Conservation (phyloP, 352 stramenopile genomes). For the Globisporangium megalacanthum region DNA sequence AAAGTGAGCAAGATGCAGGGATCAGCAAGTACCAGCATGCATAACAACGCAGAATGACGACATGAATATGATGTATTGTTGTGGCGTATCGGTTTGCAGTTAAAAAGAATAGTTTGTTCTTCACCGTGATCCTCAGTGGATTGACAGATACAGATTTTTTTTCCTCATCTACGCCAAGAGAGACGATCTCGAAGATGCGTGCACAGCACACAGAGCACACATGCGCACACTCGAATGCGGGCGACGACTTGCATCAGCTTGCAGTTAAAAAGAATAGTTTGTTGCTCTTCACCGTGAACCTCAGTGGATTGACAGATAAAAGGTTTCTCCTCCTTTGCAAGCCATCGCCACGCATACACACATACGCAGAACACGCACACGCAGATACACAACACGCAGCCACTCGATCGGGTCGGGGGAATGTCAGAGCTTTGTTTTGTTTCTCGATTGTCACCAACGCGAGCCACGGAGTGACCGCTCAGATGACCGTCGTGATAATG, state of each 20-base stretch:
- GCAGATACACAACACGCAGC: neutral
- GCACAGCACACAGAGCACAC: neutral
- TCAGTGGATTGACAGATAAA: conserved; percentile 81
- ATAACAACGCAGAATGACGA: neutral
- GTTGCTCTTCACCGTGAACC: conserved; percentile 66
- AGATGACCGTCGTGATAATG: conserved; percentile 90
- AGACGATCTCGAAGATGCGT: conserved; percentile 8
- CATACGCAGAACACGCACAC: conserved; percentile 11
- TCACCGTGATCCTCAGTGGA: conserved; percentile 78
- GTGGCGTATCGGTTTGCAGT: conserved; percentile 31
- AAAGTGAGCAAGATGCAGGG: neutral
- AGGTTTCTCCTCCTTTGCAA: conserved; percentile 63
- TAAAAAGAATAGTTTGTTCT: conserved; percentile 85
- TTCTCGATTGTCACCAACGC: conserved; percentile 85
- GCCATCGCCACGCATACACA: conserved; percentile 6
- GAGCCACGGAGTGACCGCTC: conserved; percentile 34
- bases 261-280: conserved; percentile 87
- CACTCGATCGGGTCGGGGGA: conserved; percentile 26
- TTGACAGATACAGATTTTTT: conserved; percentile 66
- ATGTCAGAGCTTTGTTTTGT: conserved; percentile 79
- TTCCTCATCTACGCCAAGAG: conserved; percentile 53
- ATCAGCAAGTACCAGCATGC: neutral
- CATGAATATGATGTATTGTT: neutral
- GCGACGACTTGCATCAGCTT: conserved; percentile 50
- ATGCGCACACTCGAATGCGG: neutral